Conservation (phyloP, 1,284 basidiomycete species). For the Ustilago trichophora region DNA sequence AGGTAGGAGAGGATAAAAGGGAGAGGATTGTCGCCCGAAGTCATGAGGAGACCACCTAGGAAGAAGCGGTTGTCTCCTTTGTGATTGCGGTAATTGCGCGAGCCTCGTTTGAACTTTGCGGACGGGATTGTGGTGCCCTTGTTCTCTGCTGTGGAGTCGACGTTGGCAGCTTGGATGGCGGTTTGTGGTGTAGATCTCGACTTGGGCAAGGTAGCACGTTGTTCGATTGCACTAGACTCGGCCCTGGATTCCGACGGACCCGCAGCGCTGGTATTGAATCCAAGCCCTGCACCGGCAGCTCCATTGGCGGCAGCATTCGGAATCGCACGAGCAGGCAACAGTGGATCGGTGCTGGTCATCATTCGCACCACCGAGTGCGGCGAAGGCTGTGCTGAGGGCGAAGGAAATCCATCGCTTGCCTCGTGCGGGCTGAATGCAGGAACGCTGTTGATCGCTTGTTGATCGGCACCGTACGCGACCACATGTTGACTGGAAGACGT, state of each 20-base stretch:
- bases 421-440: slow-evolving; percentile 6
- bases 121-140: background rate
- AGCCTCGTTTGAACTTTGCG: slow-evolving; percentile 5
- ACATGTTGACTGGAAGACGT: slow-evolving; percentile 2
- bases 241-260: background rate
- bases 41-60: slow-evolving; percentile 54
- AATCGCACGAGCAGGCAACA: slow-evolving; percentile 19
- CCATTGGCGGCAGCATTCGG: background rate
- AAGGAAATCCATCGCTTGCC: slow-evolving; percentile 9
- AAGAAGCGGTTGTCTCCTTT: slow-evolving; percentile 56
- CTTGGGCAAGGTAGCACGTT: slow-evolving; percentile 7
- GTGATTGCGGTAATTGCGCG: slow-evolving; percentile 44
- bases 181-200: background rate
- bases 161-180: background rate
- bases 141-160: background rate
- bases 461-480: background rate
- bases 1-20: slow-evolving; percentile 48
- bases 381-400: slow-evolving; percentile 17
- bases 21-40: slow-evolving; percentile 54
- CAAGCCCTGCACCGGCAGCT: slow-evolving; percentile 1
- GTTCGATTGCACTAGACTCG: background rate
- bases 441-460: background rate
- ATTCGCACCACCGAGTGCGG: slow-evolving; percentile 30
- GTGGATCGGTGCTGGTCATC: slow-evolving; percentile 38
- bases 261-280: slow-evolving; percentile 1